A percentile compares a stretch with the other conserved stretches of the same genome.
These are phyloP conservation scores for Phytophthora ohioensis DNA, from an alignment of 352 stramenopile species.

Conservation along the genomic window DNA sequence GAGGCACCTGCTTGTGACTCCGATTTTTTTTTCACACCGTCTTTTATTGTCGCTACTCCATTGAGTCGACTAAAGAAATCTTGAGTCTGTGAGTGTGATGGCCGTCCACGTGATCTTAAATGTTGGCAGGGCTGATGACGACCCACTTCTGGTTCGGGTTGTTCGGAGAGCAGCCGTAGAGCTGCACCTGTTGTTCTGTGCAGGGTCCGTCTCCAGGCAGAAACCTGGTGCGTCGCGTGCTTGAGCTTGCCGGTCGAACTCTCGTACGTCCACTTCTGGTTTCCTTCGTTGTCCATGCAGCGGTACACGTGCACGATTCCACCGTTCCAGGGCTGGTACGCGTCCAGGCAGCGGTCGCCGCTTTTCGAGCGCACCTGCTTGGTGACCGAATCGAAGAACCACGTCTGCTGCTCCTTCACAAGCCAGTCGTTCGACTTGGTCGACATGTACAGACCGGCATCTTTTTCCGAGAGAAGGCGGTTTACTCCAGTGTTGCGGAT, in stretches of 20 bases:
- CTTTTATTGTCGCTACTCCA: no score
- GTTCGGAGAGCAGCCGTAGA: conserved; percentile 62
- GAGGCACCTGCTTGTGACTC: no score
- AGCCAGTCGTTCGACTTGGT: conserved; percentile 52
- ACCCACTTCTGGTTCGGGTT: conserved; percentile 71
- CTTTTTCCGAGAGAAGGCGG: conserved; percentile 45
- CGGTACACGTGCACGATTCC: conserved; percentile 66
- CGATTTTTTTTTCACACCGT: no score
- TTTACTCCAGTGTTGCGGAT: conserved; percentile 43
- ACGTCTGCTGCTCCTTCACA: conserved; percentile 65
- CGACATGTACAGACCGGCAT: conserved; percentile 49
- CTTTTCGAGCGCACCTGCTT: conserved; percentile 68
- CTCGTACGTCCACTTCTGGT: conserved; percentile 80
- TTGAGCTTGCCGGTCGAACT: conserved; percentile 53
- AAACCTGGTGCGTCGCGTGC: conserved; percentile 57
- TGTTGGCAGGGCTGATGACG: conserved; percentile 22
- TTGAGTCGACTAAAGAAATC: no score
- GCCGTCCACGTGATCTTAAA: background rate
- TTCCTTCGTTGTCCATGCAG: conserved; percentile 60
- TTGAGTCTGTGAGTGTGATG: no score
- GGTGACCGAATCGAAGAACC: conserved; percentile 66
- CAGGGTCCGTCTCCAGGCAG: conserved; percentile 65
- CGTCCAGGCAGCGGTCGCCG: conserved; percentile 70
- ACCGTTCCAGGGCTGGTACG: conserved; percentile 56
- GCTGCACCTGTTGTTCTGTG: conserved; percentile 61